Percentiles rank a stretch among this genome's conserved stretches.
phyloP scores from a whole-genome alignment of 805 yeast species.

The Candida succiphila region DNA sequence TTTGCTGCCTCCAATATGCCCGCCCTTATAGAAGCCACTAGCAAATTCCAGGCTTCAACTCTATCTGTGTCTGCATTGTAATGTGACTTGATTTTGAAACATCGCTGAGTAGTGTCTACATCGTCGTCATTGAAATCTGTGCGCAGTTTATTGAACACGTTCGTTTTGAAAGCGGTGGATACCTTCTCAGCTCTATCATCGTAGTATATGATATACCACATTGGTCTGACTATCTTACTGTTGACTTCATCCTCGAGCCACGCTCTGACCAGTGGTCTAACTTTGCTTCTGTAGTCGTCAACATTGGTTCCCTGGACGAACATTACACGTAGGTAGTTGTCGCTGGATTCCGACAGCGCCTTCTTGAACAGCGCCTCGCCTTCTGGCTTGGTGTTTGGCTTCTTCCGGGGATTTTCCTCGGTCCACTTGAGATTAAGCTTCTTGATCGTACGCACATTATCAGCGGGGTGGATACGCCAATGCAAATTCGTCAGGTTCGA shows the following conservation, averaged over 20 bases:
- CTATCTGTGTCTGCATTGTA: constrained; percentile 27
- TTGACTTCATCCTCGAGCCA: constrained; percentile 51
- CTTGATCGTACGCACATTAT: constrained; percentile 56
- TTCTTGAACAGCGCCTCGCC: constrained; percentile 1
- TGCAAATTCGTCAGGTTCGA: constrained; percentile 58
- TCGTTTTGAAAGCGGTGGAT: constrained; percentile 13
- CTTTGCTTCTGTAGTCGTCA: constrained; percentile 71
- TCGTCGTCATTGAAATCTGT: constrained; percentile 14
- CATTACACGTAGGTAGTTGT: constrained; percentile 52
- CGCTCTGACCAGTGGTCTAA: constrained; percentile 70
- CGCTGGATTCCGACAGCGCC: constrained; percentile 4
- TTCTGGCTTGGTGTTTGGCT: constrained; percentile 3
- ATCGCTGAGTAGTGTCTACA: constrained; percentile 21
- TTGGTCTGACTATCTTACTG: constrained; percentile 34
- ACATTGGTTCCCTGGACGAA: constrained; percentile 55
- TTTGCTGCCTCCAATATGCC: constrained; percentile 46
- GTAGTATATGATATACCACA: constrained; percentile 53
- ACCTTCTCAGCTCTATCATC: constrained; percentile 20
- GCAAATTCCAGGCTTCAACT: constrained; percentile 40
- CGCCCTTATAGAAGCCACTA: constrained; percentile 34
- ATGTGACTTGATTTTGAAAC: constrained; percentile 29
- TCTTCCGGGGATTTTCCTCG: constrained; percentile 42
- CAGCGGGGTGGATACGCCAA: constrained; percentile 45
- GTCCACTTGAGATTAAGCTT: constrained; percentile 39
- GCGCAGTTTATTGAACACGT: constrained; percentile 19